Evolutionary conservation across 768 basidiomycete species (phyloP).

Genomic region (Coprinopsis strossmayeri): DNA sequence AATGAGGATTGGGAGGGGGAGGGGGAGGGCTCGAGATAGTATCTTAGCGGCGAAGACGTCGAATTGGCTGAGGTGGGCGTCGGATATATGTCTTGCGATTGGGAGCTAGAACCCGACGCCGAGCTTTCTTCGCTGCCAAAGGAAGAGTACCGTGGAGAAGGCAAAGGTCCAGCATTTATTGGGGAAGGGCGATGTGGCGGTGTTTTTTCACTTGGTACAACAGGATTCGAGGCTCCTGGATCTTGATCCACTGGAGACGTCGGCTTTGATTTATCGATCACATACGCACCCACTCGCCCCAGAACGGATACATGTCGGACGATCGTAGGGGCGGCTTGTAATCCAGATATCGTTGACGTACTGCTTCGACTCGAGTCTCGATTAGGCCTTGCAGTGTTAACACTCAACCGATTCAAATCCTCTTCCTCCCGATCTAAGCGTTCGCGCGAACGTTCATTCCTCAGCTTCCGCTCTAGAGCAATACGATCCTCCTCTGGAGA

Average conservation of each 20-base stretch:
- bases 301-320: conserved; percentile 42
- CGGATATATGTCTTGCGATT: conserved; percentile 30
- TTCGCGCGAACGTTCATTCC: conserved; percentile 9
- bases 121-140: conserved; percentile 39
- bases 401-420: conserved; percentile 13
- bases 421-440: conserved; percentile 6
- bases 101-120: conserved; percentile 29
- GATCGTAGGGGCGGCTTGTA: conserved; percentile 25
- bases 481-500: conserved; percentile 17
- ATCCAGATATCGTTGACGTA: conserved; percentile 33
- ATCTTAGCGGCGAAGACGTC: conserved; percentile 20
- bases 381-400: conserved; percentile 19
- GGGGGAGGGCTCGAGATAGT: conserved; percentile 31
- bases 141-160: conserved; percentile 44
- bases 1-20: conserved; percentile 17
- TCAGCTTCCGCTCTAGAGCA: conserved; percentile 15
- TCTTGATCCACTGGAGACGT: too few relatives aligned
- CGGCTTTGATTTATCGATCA: conserved; percentile 28
- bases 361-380: conserved; percentile 42
- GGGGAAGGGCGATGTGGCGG: conserved; percentile 1
- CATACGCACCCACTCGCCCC: conserved; percentile 45
- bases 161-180: conserved; percentile 19
- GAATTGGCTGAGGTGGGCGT: conserved; percentile 30
- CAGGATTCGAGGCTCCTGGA: too few relatives aligned
- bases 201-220: too few relatives aligned